phyloP scores from a whole-genome alignment of 139 green algal genomes.

The Trebouxia sp. region DNA sequence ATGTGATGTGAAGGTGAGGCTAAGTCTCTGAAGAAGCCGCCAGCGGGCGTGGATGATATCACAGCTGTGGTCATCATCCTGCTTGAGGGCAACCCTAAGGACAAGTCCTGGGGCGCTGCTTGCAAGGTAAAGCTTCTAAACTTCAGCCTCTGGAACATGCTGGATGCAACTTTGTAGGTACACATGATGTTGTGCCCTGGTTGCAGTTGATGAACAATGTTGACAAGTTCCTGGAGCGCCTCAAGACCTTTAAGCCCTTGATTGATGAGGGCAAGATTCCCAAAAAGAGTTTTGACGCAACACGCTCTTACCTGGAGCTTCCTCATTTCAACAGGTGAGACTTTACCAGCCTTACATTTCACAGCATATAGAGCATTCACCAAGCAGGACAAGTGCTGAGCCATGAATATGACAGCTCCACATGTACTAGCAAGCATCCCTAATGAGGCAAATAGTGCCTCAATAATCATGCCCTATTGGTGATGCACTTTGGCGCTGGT shows the following conservation, averaged over 20 bases:
- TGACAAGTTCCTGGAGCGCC: slow-evolving; percentile 85
- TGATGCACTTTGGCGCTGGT: not conserved
- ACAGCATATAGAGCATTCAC: too few species aligned
- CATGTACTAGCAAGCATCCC: too few species aligned
- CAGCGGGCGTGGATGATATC: slow-evolving; percentile 87
- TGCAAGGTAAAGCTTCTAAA: slow-evolving; percentile 22
- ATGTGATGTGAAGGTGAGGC: slow-evolving; percentile 63
- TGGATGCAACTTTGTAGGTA: too few species aligned
- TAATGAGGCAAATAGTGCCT: too few species aligned
- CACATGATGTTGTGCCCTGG: not conserved
- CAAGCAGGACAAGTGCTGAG: not conserved
- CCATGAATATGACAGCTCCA: not conserved
- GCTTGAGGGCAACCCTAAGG: slow-evolving; percentile 88
- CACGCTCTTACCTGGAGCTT: slow-evolving; percentile 80
- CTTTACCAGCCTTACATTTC: too few species aligned
- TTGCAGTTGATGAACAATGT: slow-evolving; percentile 90
- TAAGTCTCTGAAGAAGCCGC: slow-evolving; percentile 90
- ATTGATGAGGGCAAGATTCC: slow-evolving; percentile 81
- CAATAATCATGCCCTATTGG: too few species aligned
- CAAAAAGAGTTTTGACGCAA: slow-evolving; percentile 79
- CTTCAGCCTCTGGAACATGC: too few species aligned
- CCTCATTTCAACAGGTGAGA: slow-evolving; percentile 77
- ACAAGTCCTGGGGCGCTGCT: slow-evolving; percentile 82
- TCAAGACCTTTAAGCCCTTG: slow-evolving; percentile 84
- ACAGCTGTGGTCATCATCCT: slow-evolving; percentile 85